Evolutionary conservation across 106 monocot species (phyloP).

Genomic region (Dioscorea alata): DNA sequence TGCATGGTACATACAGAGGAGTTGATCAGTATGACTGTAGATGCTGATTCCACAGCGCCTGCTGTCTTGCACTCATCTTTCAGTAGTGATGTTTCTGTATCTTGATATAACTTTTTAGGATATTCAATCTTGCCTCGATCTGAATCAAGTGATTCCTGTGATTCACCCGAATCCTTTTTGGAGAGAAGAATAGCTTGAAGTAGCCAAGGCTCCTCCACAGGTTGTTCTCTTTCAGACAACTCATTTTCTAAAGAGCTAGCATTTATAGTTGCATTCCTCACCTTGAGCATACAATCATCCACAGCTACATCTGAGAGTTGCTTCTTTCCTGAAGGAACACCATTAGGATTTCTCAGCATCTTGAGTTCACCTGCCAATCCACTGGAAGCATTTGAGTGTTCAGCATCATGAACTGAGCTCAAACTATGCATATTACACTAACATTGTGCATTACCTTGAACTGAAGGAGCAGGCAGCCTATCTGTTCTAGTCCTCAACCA

Average conservation of each 20-base stretch:
- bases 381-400: conserved; percentile 85
- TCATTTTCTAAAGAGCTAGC: conserved; percentile 17
- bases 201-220: conserved; percentile 87
- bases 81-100: conserved; percentile 16
- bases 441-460: conserved; percentile 37
- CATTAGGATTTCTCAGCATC: conserved; percentile 33
- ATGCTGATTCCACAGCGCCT: conserved; percentile 34
- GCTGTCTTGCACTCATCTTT: conserved; percentile 24
- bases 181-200: conserved; percentile 31
- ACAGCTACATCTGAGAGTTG: conserved; percentile 3
- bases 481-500: conserved; percentile 54
- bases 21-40: conserved; percentile 72
- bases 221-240: conserved; percentile 52
- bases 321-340: conserved; percentile 4
- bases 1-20: conserved; percentile 94
- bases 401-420: conserved; percentile 36
- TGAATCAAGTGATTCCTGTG: conserved; percentile 19
- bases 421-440: not conserved
- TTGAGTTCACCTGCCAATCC: conserved; percentile 63
- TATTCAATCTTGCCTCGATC: conserved; percentile 22
- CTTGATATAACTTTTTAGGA: conserved; percentile 13
- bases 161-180: conserved; percentile 11
- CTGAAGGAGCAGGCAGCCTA: conserved; percentile 27
- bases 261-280: conserved; percentile 4
- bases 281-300: not conserved